Conservation (phyloP, 805 yeast species). For the Lachancea fermentati region DNA sequence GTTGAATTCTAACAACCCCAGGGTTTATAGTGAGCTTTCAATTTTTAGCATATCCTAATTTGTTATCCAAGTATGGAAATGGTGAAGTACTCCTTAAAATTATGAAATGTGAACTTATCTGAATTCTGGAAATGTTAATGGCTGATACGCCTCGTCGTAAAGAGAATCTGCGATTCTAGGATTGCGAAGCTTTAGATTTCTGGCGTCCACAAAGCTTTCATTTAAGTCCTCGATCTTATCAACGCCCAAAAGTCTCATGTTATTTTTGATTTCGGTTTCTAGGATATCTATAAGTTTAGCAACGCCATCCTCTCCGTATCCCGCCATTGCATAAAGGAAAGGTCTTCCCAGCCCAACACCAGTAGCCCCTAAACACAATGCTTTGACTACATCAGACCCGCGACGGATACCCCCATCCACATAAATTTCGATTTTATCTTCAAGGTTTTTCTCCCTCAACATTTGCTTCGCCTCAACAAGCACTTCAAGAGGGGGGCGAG, state of each 20-base stretch:
- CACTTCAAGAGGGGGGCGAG: constrained; percentile 57
- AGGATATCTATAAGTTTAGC: constrained; percentile 55
- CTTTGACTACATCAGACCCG: constrained; percentile 73
- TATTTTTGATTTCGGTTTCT: constrained; percentile 55
- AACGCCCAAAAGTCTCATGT: constrained; percentile 64
- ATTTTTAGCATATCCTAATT: neutral
- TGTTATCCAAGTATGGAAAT: too few species aligned
- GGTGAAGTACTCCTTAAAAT: neutral
- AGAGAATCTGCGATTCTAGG: constrained; percentile 28
- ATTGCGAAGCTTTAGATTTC: constrained; percentile 30
- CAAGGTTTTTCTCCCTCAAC: constrained; percentile 37
- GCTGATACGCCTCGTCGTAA: constrained; percentile 16
- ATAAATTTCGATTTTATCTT: constrained; percentile 53
- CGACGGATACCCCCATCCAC: constrained; percentile 76
- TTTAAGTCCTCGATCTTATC: constrained; percentile 41
- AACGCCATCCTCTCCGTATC: constrained; percentile 76
- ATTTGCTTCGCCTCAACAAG: constrained; percentile 48
- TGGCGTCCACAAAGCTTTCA: constrained; percentile 36
- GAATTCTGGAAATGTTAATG: constrained; percentile 9
- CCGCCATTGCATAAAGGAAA: constrained; percentile 69
- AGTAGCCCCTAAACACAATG: constrained; percentile 69
- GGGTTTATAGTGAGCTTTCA: neutral
- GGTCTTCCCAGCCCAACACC: constrained; percentile 76
- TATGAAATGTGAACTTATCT: neutral
- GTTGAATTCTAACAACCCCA: neutral